Base-by-base conservation (phyloP, 169 alveolate species). In the Cryptosporidium muris region DNA sequence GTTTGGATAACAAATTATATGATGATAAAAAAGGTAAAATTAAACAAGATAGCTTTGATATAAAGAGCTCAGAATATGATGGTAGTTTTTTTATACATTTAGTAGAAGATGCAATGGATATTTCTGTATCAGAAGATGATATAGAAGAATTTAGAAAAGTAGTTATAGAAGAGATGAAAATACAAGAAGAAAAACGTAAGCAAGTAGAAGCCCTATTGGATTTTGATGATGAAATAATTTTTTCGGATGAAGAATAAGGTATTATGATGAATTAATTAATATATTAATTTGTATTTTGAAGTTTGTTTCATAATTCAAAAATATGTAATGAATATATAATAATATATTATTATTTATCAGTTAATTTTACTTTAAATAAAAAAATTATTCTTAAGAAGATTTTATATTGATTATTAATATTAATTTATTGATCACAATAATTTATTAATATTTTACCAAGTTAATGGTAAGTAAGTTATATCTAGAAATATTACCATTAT, bases 131-230 rank as follows among this genome's bases (percentile, higher is more conserved):
- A 40, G 80, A 82, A 16, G 88, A 64, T 5, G 82, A 88, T 42
- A 43, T 89, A 5, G 63, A 81, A n/a, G 51, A 63, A 14, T 68
- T 90, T 56, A 80, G 93, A 14, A 88, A 68, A 40, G 82, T 81
- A 42, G 91, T 91, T 6, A 5, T 81, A 49, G 92, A 80, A 38
- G 93, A 90, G 14, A 82, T 90, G 88, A 81, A 81, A 11, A 5
- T 80, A 34, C 92, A 88, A 54, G 92, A 90, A 62, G 93, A 90
- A 63, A 74, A 60, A 53, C 66, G 93, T 48, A 81, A 80, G 53
- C 65, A 80, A 51, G 40, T 81, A 6, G 93, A 90, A 60, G 64
- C 68, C 52, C 88, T 88, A 40, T 89, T 90, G 65, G 9, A 88
- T 80, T 81, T 80, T 12, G 74, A 85, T 40, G 85, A 74, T 40